phyloP scores from a whole-genome alignment of 1,284 basidiomycete species.

The Trametes sp. region DNA sequence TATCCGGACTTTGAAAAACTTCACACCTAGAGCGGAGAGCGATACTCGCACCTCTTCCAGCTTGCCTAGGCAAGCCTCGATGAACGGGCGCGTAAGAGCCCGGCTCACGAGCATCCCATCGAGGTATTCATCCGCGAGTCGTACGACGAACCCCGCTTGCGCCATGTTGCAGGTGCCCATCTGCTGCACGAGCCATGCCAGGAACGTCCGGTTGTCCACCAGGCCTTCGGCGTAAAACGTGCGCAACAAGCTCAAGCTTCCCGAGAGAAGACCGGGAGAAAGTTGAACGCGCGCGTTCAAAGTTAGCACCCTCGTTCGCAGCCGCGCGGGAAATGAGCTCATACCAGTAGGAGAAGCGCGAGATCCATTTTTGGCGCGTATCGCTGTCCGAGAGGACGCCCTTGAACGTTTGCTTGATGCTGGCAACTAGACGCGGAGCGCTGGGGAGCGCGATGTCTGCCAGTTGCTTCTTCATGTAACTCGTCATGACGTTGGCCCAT shows the following conservation, averaged over 20 bases:
- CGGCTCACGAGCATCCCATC: conserved; percentile 75
- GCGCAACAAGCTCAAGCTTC: conserved; percentile 76
- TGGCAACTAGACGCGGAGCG: conserved; percentile 74
- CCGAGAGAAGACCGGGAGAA: neutral
- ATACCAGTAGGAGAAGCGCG: conserved; percentile 83
- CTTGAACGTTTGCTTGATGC: conserved; percentile 82
- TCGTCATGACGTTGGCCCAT: conserved; percentile 87
- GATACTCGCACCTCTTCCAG: conserved; percentile 66
- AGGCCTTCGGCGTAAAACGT: conserved; percentile 85
- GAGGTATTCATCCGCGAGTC: conserved; percentile 83
- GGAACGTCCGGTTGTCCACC: conserved; percentile 82
- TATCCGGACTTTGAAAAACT: neutral
- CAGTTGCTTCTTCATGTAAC: conserved; percentile 92
- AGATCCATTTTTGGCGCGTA: conserved; percentile 78
- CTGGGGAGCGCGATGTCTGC: conserved; percentile 85
- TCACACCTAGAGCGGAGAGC: neutral
- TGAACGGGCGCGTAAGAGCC: conserved; percentile 68
- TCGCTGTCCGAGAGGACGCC: conserved; percentile 77
- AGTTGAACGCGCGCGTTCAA: too few species aligned
- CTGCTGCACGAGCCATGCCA: conserved; percentile 86
- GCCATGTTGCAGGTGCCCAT: conserved; percentile 81
- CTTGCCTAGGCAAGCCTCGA: conserved; percentile 72
- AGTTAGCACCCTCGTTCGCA: conserved; percentile 5
- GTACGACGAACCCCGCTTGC: conserved; percentile 83
- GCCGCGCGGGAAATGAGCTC: conserved; percentile 24